These are phyloP conservation scores for Salvia rosmarinus DNA, from an alignment of 257 asterid genomes.

Conservation along the genomic window DNA sequence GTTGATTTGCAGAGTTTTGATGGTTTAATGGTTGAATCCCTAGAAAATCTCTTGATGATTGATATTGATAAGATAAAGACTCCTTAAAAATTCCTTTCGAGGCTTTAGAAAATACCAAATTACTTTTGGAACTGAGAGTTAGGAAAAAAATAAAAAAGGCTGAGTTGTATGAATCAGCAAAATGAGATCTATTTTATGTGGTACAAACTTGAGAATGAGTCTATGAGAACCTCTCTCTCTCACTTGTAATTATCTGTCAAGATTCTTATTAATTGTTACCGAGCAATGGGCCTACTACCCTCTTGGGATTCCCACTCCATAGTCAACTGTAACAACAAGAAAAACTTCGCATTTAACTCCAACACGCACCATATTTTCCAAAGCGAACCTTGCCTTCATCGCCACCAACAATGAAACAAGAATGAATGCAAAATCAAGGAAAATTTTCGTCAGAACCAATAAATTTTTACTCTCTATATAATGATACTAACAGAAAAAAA, in stretches of 20 bases:
- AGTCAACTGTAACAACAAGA: constrained; percentile 36
- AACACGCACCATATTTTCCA: too few species aligned
- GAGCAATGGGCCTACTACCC: constrained; percentile 34
- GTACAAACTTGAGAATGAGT: constrained; percentile 7
- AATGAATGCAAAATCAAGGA: constrained; percentile 22
- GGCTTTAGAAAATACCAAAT: too few species aligned
- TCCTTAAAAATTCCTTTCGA: neutral
- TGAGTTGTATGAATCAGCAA: neutral
- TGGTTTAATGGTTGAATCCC: neutral
- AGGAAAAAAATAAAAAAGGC: neutral
- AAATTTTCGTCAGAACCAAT: constrained; percentile 21
- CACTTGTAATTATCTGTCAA: constrained; percentile 41
- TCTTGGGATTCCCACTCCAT: constrained; percentile 41
- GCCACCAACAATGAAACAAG: constrained; percentile 15
- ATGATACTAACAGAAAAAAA: too few species aligned
- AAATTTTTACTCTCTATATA: neutral
- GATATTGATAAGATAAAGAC: neutral
- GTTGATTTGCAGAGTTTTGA: too few species aligned
- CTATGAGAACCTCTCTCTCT: constrained; percentile 1
- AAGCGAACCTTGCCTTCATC: neutral
- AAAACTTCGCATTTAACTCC: neutral
- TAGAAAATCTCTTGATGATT: neutral
- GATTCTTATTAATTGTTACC: constrained; percentile 47
- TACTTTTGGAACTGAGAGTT: neutral
- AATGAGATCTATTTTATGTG: neutral